Evolutionary conservation across 2,329 filamentous ascomycete genomes (phyloP), one percentile per base, ranked within the genome.

Genomic region (Trichoderma guizhouense): DNA sequence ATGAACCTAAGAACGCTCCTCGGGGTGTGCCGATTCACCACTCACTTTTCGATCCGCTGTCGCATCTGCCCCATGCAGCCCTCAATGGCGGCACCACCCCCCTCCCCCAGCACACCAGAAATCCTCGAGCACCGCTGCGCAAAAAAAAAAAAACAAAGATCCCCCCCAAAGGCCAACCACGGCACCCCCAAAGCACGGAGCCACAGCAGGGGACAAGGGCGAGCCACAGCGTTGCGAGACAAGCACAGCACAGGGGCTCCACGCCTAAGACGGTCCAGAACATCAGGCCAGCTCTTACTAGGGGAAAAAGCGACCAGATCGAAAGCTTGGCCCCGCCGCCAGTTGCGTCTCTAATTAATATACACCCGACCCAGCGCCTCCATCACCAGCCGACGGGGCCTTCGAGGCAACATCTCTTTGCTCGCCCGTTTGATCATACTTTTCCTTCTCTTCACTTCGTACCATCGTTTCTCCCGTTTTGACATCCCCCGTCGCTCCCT

Each of bases 1-100:
- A 51, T 36, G 36, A n/a, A 36, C 66, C 43, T 69, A 69, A 61
- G 39, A 69, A 43, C 57, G 67, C 67, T 69, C 67, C 67, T 69
- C 8, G 71, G 71, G 71, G 71, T 72, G 68, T 72, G 68, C 70
- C 71, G 71, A 72, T 72, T 66, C 71, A 72, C 67, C 68, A 64
- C 68, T 71, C 36, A 72, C 68, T 64, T 66, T 67, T 68, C 71
- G 71, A 72, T 72, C 71, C 34, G 58, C 63, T 62, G 71, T 72
- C 71, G 67, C 61, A 72, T 72, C 71, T 71, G 58, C 71, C 71
- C 67, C 71, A 70, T 71, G 60, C 61, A 68, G 60, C 43, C 70
- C 32, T 53, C 55, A 71, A 67, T 67, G 55, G 70, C 34, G 55
- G 43, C 69, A 67, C 57, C 57, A 60, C 57, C 61, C 51, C 71